Base-by-base conservation (phyloP, 345 rosid genomes). In the Populus nigra region DNA sequence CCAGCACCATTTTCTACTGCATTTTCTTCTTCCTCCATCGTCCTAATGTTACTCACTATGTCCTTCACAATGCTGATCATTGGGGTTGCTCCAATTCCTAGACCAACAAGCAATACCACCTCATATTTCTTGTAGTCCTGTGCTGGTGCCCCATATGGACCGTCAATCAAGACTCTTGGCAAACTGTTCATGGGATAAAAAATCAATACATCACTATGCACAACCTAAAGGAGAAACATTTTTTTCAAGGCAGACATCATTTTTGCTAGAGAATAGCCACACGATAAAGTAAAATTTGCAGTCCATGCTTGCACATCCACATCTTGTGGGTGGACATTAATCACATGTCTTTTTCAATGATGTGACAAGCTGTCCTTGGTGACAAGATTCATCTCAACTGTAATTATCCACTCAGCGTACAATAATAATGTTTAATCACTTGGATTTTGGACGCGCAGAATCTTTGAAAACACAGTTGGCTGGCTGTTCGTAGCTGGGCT, bases 71-170 rank as follows among this genome's bases (percentile, higher is more conserved):
- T 91, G 86, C 97, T 93, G 68, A 93, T 93, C 95, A 93, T 91
- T 6, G 97, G 97, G 7, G 97, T 93, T 25, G 96, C 97, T 74
- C 97, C 97, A 5, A 93, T 93, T 41, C 97, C 95, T 27, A 93
- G 84, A 47, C 93, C 97, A 15, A 93, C 94, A 0, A 93, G 89
- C 72, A 93, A 76, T 20, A 93, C 89, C 13, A 93, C 93, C 65
- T 93, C 97, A 22, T 90, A 91, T 76, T 89, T 82, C 80, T 88
- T 87, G 91, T 90, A 91, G 86, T 91, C 97, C 73, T 93, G 96
- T 65, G 97, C 97, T 71, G 97, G 94, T 66, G 96, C 97, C 55
- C 97, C 97, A 57, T 93, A 93, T 16, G 97, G 97, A 27, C 93
- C 96, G 65, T 93, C 96, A 17, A 93, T 89, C 83, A 90, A 10